Evolutionary conservation across 768 basidiomycete genomes (phyloP), one percentile per base, ranked within the genome.

Genomic region (Cystobasidium tubakii): DNA sequence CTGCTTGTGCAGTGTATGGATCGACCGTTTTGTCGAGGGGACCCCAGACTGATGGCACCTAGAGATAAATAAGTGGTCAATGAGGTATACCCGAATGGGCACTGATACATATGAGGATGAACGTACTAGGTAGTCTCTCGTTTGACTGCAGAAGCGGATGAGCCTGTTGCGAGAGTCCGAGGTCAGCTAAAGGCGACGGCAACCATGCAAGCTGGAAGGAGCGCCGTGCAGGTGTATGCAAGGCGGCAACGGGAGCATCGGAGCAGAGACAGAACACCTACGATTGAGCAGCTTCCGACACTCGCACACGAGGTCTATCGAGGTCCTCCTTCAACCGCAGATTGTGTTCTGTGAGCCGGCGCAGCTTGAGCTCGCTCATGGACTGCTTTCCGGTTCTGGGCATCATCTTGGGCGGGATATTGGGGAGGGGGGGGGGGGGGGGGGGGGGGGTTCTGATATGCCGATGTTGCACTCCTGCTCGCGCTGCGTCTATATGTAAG

Each of bases 31-130:
- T 90, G 76, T 87, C 87, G n/a, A 95, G 88, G 27, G 91, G 89
- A 12, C 96, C 96, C 96, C 96, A 99, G 0, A 99, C 91, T 23
- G 90, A 92, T 29, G 94, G 93, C 62, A 95, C 89, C 90, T 93
- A 79, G 17, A 27, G 27, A 21, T n/a, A 60, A 54, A 42, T 71
- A 36, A 19, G 33, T 3, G 7, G 31, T 31, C 39, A 65, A 33
- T 13, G 6, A 4, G 1, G 2, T 4, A n/a, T 7, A 25, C 43
- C 12, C 25, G 6, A 7, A 27, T 36, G 3, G 6, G 34, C 71
- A 50, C 23, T 29, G 36, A 55, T 23, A 27, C 46, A 73, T 71
- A 75, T 46, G 66, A 1, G 6, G 60, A 75, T 42, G 43, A 62
- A 85, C 89, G 79, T 81, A 91, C 90, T 75, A 92, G 85, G 77